These are phyloP conservation scores for Phanerochaete carnosa DNA, from an alignment of 768 basidiomycete species.

Conservation along the genomic window DNA sequence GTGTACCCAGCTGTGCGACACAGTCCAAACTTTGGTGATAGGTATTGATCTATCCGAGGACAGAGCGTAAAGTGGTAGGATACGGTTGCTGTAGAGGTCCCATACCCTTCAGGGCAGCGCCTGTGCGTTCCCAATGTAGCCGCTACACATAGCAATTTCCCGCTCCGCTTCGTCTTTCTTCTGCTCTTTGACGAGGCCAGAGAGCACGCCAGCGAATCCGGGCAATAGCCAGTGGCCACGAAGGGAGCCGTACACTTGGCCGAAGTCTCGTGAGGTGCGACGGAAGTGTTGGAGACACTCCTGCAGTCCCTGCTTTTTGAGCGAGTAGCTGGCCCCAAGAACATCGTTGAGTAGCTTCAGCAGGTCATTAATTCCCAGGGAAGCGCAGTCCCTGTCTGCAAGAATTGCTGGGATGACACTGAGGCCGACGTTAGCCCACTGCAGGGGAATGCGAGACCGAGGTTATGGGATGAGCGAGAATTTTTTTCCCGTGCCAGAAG, in stretches of 20 bases:
- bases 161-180: neutral
- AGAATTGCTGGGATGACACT: neutral
- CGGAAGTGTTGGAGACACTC: neutral
- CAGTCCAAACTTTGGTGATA: neutral
- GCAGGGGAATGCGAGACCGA: neutral
- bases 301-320: neutral
- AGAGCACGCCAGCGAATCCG: neutral
- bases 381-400: neutral
- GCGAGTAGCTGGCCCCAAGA: neutral
- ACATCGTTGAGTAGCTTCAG: neutral
- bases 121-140: neutral
- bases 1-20: neutral
- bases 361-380: neutral
- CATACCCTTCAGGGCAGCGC: neutral
- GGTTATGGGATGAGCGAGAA: no score
- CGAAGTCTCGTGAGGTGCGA: neutral
- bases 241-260: neutral
- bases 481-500: no score
- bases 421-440: neutral
- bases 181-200: neutral
- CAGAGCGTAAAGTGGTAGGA: neutral
- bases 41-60: neutral
- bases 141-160: neutral
- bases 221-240: neutral
- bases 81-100: neutral